phyloP scores from a whole-genome alignment of 257 asterid genomes.

The Mentha longifolia region DNA sequence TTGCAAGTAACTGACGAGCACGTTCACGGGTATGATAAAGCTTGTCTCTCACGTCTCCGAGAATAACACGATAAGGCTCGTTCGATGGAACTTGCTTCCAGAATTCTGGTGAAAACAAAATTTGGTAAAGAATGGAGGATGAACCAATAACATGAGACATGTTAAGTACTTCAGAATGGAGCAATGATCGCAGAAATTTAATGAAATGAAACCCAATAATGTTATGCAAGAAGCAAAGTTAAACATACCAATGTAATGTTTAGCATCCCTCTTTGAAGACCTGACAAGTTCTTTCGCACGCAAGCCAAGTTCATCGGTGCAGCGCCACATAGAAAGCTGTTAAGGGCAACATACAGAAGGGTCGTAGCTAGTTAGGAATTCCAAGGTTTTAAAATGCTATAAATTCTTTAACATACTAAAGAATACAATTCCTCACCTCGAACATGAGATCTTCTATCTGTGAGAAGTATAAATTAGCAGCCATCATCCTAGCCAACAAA shows the following conservation, averaged over 20 bases:
- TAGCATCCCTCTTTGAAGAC: constrained; percentile 75
- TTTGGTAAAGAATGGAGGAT: constrained; percentile 7
- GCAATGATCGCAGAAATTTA: neutral
- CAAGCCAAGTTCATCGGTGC: constrained; percentile 82
- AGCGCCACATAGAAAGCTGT: constrained; percentile 98
- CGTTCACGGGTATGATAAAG: constrained; percentile 90
- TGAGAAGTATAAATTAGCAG: constrained; percentile 87
- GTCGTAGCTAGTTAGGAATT: constrained; percentile 5
- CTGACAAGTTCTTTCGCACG: constrained; percentile 76
- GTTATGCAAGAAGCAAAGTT: neutral
- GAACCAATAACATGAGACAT: neutral
- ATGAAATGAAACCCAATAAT: neutral
- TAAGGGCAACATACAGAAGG: constrained; percentile 19
- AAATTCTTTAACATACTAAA: neutral
- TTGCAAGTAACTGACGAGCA: constrained; percentile 77
- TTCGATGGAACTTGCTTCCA: constrained; percentile 91
- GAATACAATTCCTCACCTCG: constrained; percentile 53
- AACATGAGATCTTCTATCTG: constrained; percentile 98
- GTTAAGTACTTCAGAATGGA: neutral
- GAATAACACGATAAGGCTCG: constrained; percentile 95
- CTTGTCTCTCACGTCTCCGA: constrained; percentile 93
- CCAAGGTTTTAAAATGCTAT: neutral
- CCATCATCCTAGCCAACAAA: constrained; percentile 96
- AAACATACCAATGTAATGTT: constrained; percentile 75
- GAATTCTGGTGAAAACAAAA: constrained; percentile 59